Conservation (phyloP, 805 yeast genomes). For the Candida cerambycidarum region DNA sequence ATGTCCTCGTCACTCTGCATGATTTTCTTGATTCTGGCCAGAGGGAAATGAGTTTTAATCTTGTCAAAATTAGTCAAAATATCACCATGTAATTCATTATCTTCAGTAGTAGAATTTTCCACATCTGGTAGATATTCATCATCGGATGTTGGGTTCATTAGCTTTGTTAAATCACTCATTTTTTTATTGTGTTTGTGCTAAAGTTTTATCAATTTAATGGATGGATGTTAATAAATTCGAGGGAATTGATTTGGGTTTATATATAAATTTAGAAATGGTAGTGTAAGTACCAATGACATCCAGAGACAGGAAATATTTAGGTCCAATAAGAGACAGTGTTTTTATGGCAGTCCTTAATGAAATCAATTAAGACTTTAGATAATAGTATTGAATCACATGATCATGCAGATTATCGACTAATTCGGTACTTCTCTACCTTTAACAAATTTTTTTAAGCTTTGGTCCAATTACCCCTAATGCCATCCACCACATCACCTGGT, state of each 20-base stretch:
- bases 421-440: no score
- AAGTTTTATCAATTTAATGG: no score
- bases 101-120: conserved; percentile 2
- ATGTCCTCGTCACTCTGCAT: conserved; percentile 99
- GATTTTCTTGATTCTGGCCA: conserved; percentile 91
- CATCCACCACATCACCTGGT: no score
- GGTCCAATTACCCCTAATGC: no score
- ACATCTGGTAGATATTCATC: conserved; percentile 11
- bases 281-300: conserved; percentile 5
- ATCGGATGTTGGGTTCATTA: conserved; percentile 18
- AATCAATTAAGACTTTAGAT: no score
- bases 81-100: conserved; percentile 6
- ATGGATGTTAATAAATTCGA: background rate
- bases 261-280: background rate
- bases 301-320: background rate
- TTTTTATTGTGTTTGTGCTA: background rate
- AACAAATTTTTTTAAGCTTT: no score
- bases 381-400: no score
- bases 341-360: no score
- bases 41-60: conserved; percentile 82
- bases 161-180: conserved; percentile 16
- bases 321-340: background rate
- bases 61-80: conserved; percentile 40
- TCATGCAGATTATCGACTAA: no score
- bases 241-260: conserved; percentile 3